Base-by-base conservation (phyloP, 2,329 filamentous ascomycete species). In the Gnomoniopsis sp. region DNA sequence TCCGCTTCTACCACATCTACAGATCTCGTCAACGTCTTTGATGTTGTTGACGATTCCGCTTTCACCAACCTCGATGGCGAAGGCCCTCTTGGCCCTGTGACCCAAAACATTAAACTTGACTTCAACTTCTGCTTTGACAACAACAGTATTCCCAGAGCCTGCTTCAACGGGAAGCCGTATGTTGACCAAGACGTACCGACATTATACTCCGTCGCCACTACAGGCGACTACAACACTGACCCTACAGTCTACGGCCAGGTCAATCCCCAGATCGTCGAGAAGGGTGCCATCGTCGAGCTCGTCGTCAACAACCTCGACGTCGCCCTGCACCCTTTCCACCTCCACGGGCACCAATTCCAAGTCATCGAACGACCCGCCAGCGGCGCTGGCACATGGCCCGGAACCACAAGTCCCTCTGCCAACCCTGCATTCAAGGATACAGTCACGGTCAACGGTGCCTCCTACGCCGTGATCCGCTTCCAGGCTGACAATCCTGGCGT, bases 171-270 rank as follows among this genome's bases (percentile, higher is more conserved):
- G 64, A 72, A 85, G 48, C 87, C 87, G 7, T 91, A 89, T 67
- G 80, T 88, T n/a, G 62, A 70, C 8, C 88, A 88, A 53, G 83
- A 85, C 66, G 88, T 91, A 0, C 89, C 89, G 0, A 84, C 86
- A 0, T 75, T 93, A 6, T 92, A 90, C 77, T 87, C 86, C 3
- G 88, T 81, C n/a, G 77, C 89, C 3, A 85, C 85, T 0, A 74
- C 82, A 1, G 81, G 81, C 4, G 65, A 70, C 1, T 64, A 72
- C 66, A 79, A 79, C 66, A 72, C 69, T 6, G 68, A 80, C 62
- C 68, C 74, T 0, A 36, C 58, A 2, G 70, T 79, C 6, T 80
- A 80, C 59, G 78, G 78, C 22, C 69, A 68, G 43, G 70, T 79
- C 49, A 71, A 74, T 61, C 73, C 77, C 6, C 76, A 75, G 62